Base-by-base conservation (phyloP, 1,284 basidiomycete genomes). In the Microbotryum saponariae region DNA sequence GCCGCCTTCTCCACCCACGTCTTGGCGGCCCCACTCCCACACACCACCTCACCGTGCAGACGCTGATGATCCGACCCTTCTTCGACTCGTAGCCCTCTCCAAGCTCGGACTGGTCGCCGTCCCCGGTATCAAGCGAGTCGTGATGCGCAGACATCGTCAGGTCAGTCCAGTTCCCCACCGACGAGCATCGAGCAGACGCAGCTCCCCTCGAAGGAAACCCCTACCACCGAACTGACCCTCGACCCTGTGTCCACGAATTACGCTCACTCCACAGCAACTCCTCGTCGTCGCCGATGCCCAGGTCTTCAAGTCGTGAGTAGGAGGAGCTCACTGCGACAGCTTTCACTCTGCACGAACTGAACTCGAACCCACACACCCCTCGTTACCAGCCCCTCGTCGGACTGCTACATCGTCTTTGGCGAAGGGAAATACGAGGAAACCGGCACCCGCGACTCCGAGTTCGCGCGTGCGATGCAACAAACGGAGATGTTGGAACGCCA, bases 391-490 rank as follows among this genome's bases (percentile, higher is more conserved):
- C 85, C 89, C 56, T 90, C 89, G 79, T 92, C 90, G 73, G 96
- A 98, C 78, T 91, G 88, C 78, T 97, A 98, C 83, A 91, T 98
- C 76, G 91, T 98, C 69, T 98, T 97, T 73, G 94, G 94, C 71
- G 94, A 98, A 81, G 92, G 91, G 70, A 96, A 93, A 83, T 86
- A 58, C 37, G 64, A 68, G 51, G 63, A 65, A 46, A 27, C 60
- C 8, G 31, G 49, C 4, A 48, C 52, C 33, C 58, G 52, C 6
- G 58, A 58, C 49, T 48, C 59, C 33, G 52, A 58, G 21, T 54
- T 65, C 54, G 60, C 59, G 60, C 31, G 51, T 20, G 57, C 27
- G 64, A 69, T 61, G 65, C 58, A 50, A 47, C 72, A 72, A 57
- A 69, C 72, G 67, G 72, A 72, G 20, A 64, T 65, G 42, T 72